Evolutionary conservation across 78 protist species (phyloP), one percentile per base, ranked within the genome.

Genomic region (Diacronema lutheri): DNA sequence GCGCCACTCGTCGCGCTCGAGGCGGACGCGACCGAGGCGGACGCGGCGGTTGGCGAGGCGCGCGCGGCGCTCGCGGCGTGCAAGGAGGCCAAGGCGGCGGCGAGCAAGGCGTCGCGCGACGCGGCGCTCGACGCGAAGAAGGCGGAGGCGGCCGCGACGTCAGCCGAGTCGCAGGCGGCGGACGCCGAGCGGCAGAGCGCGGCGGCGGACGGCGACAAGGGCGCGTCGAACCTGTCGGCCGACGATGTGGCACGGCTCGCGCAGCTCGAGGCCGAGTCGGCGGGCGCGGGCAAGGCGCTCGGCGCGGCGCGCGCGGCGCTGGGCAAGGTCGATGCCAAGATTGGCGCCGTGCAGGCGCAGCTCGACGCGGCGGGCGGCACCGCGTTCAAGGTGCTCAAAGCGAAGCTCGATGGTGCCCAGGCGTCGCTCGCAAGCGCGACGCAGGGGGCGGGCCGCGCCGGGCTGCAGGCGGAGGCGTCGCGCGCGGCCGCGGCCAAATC

Each of bases 321-420:
- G 79, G 61, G 35, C 37, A 23, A 1, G 50, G 81, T n/a, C 38
- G 58, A 44, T 69, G 55, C 23, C n/a, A 69, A 7, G 33, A 76
- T 93, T 29, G 79, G 60, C 57, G 74, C 55, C 12, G 68, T 91
- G 81, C 90, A 91, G 86, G 86, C 85, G 58, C 6, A 79, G 78
- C 85, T 95, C 33, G 20, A 13, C 58, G 79, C 29, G 46, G 83
- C 88, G 14, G 96, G 97, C 38, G 96, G 97, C 58, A 16, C 77
- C 26, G 4, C 26, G 40, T 73, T 95, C 26, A 72, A 73, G 25
- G 80, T 44, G 16, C 91, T 83, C 56, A 81, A 90, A 57, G 25
- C 72, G 29, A 89, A 89, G 89, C 93, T 89, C 33, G 89, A 9
- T 20, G 16, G 56, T 26, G 2, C 56, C 66, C 50, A 35, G n/a